Evolutionary conservation across 768 basidiomycete genomes (phyloP).

Genomic region (Infundibulicybe gibba): DNA sequence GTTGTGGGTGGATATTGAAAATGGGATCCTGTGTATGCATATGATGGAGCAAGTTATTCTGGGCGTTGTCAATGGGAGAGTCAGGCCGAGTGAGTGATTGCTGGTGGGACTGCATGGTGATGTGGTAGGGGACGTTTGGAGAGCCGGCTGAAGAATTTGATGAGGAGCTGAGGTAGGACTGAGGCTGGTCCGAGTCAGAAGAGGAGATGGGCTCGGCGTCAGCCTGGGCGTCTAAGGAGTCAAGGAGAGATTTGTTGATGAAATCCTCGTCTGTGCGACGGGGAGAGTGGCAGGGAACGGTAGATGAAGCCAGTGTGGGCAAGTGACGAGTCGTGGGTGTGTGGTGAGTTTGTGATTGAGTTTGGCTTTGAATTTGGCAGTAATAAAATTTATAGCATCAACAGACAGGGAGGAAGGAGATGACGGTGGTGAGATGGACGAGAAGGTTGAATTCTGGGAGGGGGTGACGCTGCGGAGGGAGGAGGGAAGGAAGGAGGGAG

Average conservation of each 20-base stretch:
- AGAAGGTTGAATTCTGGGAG: slow-evolving; percentile 2
- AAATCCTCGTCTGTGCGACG: slow-evolving; percentile 70
- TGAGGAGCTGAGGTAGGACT: slow-evolving; percentile 46
- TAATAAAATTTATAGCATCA: slow-evolving; percentile 25
- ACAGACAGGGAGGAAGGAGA: slow-evolving; percentile 15
- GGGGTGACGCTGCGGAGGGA: slow-evolving; percentile 10
- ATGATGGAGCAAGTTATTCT: slow-evolving; percentile 27
- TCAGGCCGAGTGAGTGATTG: slow-evolving; percentile 41
- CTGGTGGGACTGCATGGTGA: slow-evolving; percentile 42
- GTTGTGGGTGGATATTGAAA: slow-evolving; percentile 27
- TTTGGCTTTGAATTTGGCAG: slow-evolving; percentile 8
- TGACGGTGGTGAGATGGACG: slow-evolving; percentile 19
- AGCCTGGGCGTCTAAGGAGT: slow-evolving; percentile 79
- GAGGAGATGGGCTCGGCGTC: slow-evolving; percentile 69
- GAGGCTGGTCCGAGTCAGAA: slow-evolving; percentile 46
- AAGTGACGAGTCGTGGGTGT: slow-evolving; percentile 16
- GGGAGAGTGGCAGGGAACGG: slow-evolving; percentile 32
- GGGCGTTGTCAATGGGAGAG: slow-evolving; percentile 40
- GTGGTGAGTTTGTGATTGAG: slow-evolving; percentile 1
- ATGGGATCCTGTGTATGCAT: slow-evolving; percentile 28
- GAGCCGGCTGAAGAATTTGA: slow-evolving; percentile 50
- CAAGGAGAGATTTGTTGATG: slow-evolving; percentile 82
- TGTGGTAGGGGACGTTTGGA: slow-evolving; percentile 53
- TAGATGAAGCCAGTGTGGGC: slow-evolving; percentile 52
- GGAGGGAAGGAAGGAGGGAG: slow-evolving; percentile 5